Conservation (phyloP, 2,329 filamentous ascomycete genomes). For the Diaporthe nobilis region DNA sequence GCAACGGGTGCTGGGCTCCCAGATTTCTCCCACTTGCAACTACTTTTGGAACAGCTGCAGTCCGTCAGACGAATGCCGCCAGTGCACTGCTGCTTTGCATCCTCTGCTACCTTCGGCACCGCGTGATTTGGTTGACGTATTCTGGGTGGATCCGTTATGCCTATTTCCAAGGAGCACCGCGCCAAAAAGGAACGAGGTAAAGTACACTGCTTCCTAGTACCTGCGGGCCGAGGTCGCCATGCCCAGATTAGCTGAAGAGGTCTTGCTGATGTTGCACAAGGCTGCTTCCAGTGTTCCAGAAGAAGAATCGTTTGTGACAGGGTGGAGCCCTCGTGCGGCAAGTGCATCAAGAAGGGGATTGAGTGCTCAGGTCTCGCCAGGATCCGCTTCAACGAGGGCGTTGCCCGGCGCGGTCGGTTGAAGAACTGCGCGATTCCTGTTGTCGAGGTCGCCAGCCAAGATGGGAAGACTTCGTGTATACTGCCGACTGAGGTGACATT, state of each 20-base stretch:
- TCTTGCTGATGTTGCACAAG: not conserved
- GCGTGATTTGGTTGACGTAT: not conserved
- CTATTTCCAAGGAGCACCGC: not conserved
- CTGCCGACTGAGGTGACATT: constrained; percentile 10
- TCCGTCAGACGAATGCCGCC: too few relatives aligned
- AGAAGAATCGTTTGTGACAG: constrained; percentile 3
- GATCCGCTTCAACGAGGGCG: constrained; percentile 23
- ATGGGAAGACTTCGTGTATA: not conserved
- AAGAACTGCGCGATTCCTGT: constrained; percentile 15
- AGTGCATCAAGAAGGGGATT: constrained; percentile 6
- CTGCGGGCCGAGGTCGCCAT: not conserved
- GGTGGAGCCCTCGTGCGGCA: constrained; percentile 9
- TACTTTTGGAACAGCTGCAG: constrained; percentile 6
- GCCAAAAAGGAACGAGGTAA: constrained; percentile 16
- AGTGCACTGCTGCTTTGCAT: not conserved
- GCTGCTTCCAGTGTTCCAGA: constrained; percentile 24
- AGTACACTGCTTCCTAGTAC: not conserved
- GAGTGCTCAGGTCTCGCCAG: constrained; percentile 9
- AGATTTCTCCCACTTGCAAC: constrained; percentile 27
- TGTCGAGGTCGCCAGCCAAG: not conserved
- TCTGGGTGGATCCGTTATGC: not conserved
- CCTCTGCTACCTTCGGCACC: not conserved
- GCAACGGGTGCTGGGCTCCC: not conserved
- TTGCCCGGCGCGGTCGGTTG: constrained; percentile 7
- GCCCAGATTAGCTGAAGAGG: too few relatives aligned